phyloP scores from a whole-genome alignment of 208 protist species.

The Crithidia fasciculata region DNA sequence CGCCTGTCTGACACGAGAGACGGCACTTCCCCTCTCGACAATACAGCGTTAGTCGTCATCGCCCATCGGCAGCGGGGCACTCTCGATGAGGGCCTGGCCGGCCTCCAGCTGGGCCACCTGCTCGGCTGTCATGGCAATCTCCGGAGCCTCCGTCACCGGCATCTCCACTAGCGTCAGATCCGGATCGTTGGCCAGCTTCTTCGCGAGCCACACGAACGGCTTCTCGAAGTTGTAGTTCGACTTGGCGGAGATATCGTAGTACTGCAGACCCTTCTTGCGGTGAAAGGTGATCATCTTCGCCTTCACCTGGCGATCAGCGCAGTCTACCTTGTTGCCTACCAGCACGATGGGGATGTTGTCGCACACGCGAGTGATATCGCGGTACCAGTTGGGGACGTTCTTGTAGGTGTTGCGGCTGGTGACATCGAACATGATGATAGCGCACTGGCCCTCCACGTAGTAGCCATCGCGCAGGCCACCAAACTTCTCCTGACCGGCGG shows the following conservation, averaged over 20 bases:
- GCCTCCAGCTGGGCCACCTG: slow-evolving; percentile 87
- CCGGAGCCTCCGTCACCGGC: slow-evolving; percentile 77
- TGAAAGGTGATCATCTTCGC: slow-evolving; percentile 99
- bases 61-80: slow-evolving; percentile 93
- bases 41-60: slow-evolving; percentile 95
- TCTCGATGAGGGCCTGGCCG: slow-evolving; percentile 87
- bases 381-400: slow-evolving; percentile 99
- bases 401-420: slow-evolving; percentile 99
- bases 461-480: slow-evolving; percentile 99
- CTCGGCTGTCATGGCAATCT: slow-evolving; percentile 74
- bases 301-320: slow-evolving; percentile 99
- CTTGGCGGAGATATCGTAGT: slow-evolving; percentile 99
- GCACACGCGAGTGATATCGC: slow-evolving; percentile 98
- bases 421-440: slow-evolving; percentile 99
- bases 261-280: slow-evolving; percentile 99
- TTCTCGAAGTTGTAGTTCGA: slow-evolving; percentile 99
- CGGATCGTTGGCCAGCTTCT: slow-evolving; percentile 96
- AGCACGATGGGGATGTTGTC: slow-evolving; percentile 99
- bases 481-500: slow-evolving; percentile 99
- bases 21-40: slow-evolving; percentile 32
- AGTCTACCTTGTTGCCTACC: slow-evolving; percentile 99
- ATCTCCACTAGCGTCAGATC: slow-evolving; percentile 95
- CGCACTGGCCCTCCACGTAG: slow-evolving; percentile 99
- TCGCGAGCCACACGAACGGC: slow-evolving; percentile 99
- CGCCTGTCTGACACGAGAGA: neutral